Percentiles rank a stretch among this genome's conserved stretches.
Evolutionary conservation across 1,284 basidiomycete genomes (phyloP).

Genomic region (Somion occarium): DNA sequence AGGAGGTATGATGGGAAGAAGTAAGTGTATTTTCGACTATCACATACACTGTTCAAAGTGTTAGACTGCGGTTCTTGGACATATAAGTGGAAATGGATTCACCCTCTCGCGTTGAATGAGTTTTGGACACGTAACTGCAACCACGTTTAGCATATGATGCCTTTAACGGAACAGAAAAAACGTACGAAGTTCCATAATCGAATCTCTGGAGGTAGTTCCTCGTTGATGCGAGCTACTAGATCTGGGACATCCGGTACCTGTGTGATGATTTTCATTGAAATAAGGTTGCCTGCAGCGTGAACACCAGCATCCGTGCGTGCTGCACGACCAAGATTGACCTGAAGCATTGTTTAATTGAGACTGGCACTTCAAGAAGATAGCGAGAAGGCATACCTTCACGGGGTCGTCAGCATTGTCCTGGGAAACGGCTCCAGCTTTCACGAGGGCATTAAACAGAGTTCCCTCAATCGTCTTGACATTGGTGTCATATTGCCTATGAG

Average conservation of each 20-base stretch:
- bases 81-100: slow-evolving; percentile 27
- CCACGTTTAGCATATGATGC: slow-evolving; percentile 1
- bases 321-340: slow-evolving; percentile 85
- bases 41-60: slow-evolving; percentile 60
- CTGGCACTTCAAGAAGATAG: neutral
- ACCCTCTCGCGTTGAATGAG: slow-evolving; percentile 90
- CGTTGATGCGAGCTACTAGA: slow-evolving; percentile 78
- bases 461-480: slow-evolving; percentile 87
- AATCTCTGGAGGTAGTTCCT: slow-evolving; percentile 85
- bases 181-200: slow-evolving; percentile 87
- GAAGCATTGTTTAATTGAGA: neutral
- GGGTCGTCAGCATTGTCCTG: slow-evolving; percentile 91
- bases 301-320: slow-evolving; percentile 98
- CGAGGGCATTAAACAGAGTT: slow-evolving; percentile 83
- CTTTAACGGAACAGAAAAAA: slow-evolving; percentile 11
- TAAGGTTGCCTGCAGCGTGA: slow-evolving; percentile 93
- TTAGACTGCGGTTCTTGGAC: slow-evolving; percentile 9
- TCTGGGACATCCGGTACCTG: slow-evolving; percentile 67
- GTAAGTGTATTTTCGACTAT: slow-evolving; percentile 96
- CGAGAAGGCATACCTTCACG: slow-evolving; percentile 61
- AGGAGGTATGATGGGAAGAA: slow-evolving; percentile 94
- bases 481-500: slow-evolving; percentile 29
- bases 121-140: slow-evolving; percentile 76
- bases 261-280: slow-evolving; percentile 89
- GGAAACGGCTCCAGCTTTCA: slow-evolving; percentile 88